These are phyloP conservation scores for Annona squamosa DNA, from an alignment of 164 flowering plant genomes.

Conservation along the genomic window DNA sequence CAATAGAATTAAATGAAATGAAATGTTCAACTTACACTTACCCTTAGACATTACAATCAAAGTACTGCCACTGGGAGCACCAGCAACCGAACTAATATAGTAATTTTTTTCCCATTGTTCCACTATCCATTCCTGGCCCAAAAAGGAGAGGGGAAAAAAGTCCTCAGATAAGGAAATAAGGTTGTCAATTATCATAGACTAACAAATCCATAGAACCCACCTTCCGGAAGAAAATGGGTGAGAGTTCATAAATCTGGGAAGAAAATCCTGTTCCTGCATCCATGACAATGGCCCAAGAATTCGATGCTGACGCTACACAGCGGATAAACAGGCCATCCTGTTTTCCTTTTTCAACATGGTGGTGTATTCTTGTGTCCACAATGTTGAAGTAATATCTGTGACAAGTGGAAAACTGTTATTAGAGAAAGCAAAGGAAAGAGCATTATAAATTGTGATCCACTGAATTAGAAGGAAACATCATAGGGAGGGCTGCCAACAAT, in stretches of 20 bases:
- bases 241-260: slow-evolving; percentile 73
- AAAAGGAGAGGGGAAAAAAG: slow-evolving; percentile 1
- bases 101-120: slow-evolving; percentile 92
- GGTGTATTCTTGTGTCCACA: slow-evolving; percentile 59
- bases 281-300: slow-evolving; percentile 90
- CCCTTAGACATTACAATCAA: slow-evolving; percentile 93
- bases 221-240: slow-evolving; percentile 68
- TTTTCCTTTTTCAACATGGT: slow-evolving; percentile 85
- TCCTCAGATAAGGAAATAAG: not conserved
- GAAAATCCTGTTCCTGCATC: slow-evolving; percentile 85
- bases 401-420: not conserved
- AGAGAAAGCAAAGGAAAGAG: not conserved
- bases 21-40: slow-evolving; percentile 13
- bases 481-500: not conserved
- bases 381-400: slow-evolving; percentile 89
- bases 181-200: not conserved
- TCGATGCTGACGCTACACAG: slow-evolving; percentile 64
- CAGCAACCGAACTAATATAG: slow-evolving; percentile 84
- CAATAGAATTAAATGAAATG: not conserved
- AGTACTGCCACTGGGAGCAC: slow-evolving; percentile 80
- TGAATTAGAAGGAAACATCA: not conserved
- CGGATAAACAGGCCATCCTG: slow-evolving; percentile 79
- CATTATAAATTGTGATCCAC: not conserved
- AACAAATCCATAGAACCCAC: slow-evolving; percentile 19
- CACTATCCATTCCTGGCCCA: slow-evolving; percentile 83